Percentiles rank a stretch among this genome's conserved stretches.
phyloP scores from a whole-genome alignment of 2,329 filamentous ascomycete species.

The Phyllosticta citribraziliensis region DNA sequence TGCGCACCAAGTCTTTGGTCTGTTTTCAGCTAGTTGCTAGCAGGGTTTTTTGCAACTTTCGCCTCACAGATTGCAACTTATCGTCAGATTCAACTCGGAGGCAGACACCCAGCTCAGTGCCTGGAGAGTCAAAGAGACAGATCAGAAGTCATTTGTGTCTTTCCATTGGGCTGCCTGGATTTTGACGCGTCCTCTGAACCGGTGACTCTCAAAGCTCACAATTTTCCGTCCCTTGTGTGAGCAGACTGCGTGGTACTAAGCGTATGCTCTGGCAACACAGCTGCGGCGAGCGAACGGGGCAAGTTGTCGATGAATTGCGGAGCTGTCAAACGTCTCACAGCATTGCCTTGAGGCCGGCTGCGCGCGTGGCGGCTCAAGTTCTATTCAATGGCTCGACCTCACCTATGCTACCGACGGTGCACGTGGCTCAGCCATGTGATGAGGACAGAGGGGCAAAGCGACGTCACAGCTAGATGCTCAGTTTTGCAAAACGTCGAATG shows the following conservation, averaged over 20 bases:
- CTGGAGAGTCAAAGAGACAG: too few relatives aligned
- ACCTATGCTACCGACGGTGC: neutral
- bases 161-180: neutral
- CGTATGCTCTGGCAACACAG: neutral
- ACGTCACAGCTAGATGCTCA: neutral
- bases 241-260: neutral
- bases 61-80: too few relatives aligned
- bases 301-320: neutral
- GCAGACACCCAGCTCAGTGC: too few relatives aligned
- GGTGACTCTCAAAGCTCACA: neutral
- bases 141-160: too few relatives aligned
- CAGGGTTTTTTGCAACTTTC: too few relatives aligned
- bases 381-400: neutral
- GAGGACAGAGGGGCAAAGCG: neutral
- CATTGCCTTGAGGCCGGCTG: neutral
- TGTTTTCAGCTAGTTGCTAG: too few relatives aligned
- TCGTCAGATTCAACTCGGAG: too few relatives aligned
- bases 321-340: neutral
- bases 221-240: neutral
- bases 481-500: neutral
- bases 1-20: too few relatives aligned
- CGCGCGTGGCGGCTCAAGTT: neutral
- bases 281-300: neutral
- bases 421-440: neutral
- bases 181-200: neutral